phyloP scores from a whole-genome alignment of 345 rosid genomes.

The Ceriops zippeliana region DNA sequence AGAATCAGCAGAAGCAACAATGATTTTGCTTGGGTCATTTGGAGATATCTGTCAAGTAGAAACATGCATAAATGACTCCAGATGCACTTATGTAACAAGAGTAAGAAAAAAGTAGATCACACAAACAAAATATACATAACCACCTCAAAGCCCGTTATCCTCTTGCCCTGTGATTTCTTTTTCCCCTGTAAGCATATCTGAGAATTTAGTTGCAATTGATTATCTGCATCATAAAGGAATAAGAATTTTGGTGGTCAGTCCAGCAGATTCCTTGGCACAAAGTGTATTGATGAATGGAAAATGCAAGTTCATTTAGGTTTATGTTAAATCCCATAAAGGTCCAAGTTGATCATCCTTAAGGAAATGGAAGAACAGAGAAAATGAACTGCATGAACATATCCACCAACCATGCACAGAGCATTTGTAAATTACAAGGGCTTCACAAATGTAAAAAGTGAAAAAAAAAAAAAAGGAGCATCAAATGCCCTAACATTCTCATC shows the following conservation, averaged over 20 bases:
- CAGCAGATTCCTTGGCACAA: slow-evolving; percentile 20
- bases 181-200: slow-evolving; percentile 35
- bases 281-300: slow-evolving; percentile 12
- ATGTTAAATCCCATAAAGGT: neutral
- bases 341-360: no score
- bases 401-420: no score
- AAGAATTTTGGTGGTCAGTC: slow-evolving; percentile 24
- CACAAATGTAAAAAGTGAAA: neutral
- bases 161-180: slow-evolving; percentile 38
- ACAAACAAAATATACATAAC: neutral
- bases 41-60: slow-evolving; percentile 49
- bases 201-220: slow-evolving; percentile 27
- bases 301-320: neutral
- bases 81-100: neutral
- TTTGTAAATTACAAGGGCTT: no score
- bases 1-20: slow-evolving; percentile 79
- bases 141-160: slow-evolving; percentile 53
- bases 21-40: slow-evolving; percentile 51
- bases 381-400: no score
- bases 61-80: neutral
- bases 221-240: slow-evolving; percentile 40
- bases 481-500: no score
- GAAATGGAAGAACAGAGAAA: no score
- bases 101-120: neutral
- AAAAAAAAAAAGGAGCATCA: neutral